These are phyloP conservation scores for Venturiaceae sp. DNA, from an alignment of 2,329 filamentous ascomycete species.

Conservation along the genomic window DNA sequence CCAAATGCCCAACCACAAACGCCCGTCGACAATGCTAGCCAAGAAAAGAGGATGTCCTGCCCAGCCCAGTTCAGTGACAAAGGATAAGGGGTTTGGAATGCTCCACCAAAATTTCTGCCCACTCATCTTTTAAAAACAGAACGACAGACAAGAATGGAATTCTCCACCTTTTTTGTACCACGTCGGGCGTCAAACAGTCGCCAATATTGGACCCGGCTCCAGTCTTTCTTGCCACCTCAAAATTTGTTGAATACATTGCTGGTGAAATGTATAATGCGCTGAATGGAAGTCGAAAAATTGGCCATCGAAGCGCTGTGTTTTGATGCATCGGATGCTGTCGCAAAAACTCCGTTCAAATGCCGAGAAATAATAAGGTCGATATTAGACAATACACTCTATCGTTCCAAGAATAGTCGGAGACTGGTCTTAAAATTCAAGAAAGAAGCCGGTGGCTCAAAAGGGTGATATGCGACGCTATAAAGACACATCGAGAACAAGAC, in stretches of 20 bases:
- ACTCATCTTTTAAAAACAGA: background rate
- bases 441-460: background rate
- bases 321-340: slow-evolving; percentile 1
- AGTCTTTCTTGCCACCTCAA: background rate
- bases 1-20: background rate
- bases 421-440: background rate
- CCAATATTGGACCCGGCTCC: background rate
- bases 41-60: background rate
- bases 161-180: background rate
- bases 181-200: background rate
- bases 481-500: slow-evolving; percentile 86
- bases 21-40: background rate
- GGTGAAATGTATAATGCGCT: background rate
- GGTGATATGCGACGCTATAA: background rate
- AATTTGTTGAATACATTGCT: background rate
- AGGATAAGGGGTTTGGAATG: background rate
- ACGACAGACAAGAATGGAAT: background rate
- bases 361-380: background rate
- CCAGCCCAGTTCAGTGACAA: background rate
- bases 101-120: no score
- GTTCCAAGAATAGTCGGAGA: background rate
- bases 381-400: background rate
- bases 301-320: background rate
- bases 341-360: slow-evolving; percentile 2
- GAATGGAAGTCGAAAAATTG: background rate